Evolutionary conservation across 306 rosid genomes (phyloP), one percentile per base, ranked within the genome.

Genomic region (Herpetospermum pedunculosum): DNA sequence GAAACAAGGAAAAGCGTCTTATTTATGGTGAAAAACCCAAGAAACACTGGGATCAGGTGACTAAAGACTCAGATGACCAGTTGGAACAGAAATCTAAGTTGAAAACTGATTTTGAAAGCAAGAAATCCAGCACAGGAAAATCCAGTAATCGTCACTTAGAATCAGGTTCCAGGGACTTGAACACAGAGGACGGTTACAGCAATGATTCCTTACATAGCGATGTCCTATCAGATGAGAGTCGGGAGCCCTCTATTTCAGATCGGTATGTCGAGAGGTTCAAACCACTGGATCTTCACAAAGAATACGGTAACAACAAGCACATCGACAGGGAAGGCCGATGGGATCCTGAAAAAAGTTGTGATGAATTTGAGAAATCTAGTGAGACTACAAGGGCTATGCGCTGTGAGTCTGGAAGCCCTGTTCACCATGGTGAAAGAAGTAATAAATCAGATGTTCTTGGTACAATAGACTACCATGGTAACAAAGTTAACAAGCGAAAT

Each of bases 211-310:
- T 65, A 21, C 21, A 65, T 21, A 65, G 47, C 23, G 72, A 65
- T 65, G 34, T 68, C 12, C 5, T 41, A 41, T 68, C 37, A 43
- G 73, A 68, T 68, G 73, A 44, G 37, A 14, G 54, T 43, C 19
- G 2, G 54, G 54, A 6, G 54, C 38, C 23, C 7, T 43, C 73
- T 23, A 13, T 68, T 26, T 68, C 73, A 23, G 54, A 68, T 43
- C 37, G n/a, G 15, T 13, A 14, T 15, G 7, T 25, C 2, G 73
- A 68, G 73, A 68, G 73, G 35, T 43, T 44, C 72, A 73, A 46
- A 53, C 53, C 58, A 52, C 28, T n/a, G 72, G 62, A 9, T 48
- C 77, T 5, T 1, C 74, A 71, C 44, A 75, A 80, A 74, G 48
- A 68, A 75, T 52, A 30, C 18, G 4, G n/a, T 38, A 19, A 13